Conservation (phyloP, 176 grass and related monocot genomes). For the Oryza australiensis region DNA sequence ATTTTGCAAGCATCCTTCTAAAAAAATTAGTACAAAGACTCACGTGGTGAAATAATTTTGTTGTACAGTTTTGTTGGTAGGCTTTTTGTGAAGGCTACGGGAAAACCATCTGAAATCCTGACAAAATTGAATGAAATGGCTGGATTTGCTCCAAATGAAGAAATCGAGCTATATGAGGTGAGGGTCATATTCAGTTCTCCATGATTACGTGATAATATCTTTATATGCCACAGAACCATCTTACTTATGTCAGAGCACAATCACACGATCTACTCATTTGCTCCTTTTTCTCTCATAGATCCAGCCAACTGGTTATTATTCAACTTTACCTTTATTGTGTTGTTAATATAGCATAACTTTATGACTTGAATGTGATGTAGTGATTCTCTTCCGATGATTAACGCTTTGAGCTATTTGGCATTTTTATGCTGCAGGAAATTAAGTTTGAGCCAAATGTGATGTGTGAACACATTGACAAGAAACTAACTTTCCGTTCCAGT, state of each 20-base stretch:
- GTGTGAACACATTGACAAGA: conserved; percentile 93
- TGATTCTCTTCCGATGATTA: conserved; percentile 19
- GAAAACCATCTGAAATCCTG: conserved; percentile 85
- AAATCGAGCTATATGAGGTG: conserved; percentile 92
- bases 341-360: conserved; percentile 16
- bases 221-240: background rate
- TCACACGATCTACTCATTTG: background rate
- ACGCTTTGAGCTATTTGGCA: conserved; percentile 19
- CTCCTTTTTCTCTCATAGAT: conserved; percentile 25
- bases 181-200: conserved; percentile 7
- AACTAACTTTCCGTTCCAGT: conserved; percentile 73
- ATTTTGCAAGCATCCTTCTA: conserved; percentile 5
- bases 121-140: conserved; percentile 83
- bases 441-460: conserved; percentile 95
- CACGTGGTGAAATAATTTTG: conserved; percentile 26
- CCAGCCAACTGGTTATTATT: conserved; percentile 9
- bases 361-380: conserved; percentile 2
- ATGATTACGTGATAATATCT: conserved; percentile 11
- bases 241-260: conserved; percentile 4
- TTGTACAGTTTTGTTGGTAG: conserved; percentile 78
- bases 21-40: conserved; percentile 20
- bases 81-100: conserved; percentile 79
- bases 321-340: background rate
- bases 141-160: conserved; percentile 82
- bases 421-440: conserved; percentile 76